Percentiles rank a stretch among this genome's conserved stretches.
phyloP scores from a whole-genome alignment of 2,329 filamentous ascomycete genomes.

The Cephalotrichum gorgonifer region DNA sequence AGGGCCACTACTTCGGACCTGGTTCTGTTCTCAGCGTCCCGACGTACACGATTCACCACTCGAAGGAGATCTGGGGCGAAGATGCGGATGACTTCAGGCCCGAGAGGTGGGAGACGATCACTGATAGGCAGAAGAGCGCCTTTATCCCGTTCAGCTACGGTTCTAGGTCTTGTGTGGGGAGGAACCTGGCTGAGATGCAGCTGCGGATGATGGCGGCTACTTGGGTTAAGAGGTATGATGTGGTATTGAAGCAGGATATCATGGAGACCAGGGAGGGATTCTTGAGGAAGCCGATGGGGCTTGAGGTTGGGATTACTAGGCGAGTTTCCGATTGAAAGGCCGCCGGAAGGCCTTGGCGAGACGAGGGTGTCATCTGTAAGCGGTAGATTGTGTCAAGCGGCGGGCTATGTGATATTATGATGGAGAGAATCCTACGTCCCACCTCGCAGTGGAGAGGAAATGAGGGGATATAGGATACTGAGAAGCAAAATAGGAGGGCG shows the following conservation, averaged over 20 bases:
- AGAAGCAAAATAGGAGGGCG: too few relatives aligned
- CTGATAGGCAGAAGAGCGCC: constrained; percentile 57
- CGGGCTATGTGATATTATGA: too few relatives aligned
- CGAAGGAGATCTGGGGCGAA: constrained; percentile 55
- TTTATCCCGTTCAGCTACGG: constrained; percentile 70
- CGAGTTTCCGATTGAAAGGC: background rate
- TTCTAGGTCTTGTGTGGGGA: constrained; percentile 60
- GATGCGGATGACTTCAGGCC: constrained; percentile 58
- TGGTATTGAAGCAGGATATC: constrained; percentile 40
- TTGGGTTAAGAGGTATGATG: constrained; percentile 43
- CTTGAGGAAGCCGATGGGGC: constrained; percentile 63
- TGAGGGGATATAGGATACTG: too few relatives aligned
- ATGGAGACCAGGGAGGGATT: constrained; percentile 76
- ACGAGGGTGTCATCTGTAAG: background rate
- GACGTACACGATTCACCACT: constrained; percentile 74
- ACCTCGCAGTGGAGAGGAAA: too few relatives aligned
- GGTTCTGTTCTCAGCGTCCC: constrained; percentile 72
- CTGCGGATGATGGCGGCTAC: constrained; percentile 68
- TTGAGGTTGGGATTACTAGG: constrained; percentile 48
- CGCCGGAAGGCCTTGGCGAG: background rate
- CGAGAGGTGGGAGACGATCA: constrained; percentile 54
- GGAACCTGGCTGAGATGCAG: constrained; percentile 86
- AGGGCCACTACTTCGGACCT: constrained; percentile 58
- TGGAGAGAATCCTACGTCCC: too few relatives aligned
- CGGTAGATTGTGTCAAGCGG: background rate